Evolutionary conservation across 2,329 filamentous ascomycete genomes (phyloP).

Genomic region (Monosporascus ibericus): DNA sequence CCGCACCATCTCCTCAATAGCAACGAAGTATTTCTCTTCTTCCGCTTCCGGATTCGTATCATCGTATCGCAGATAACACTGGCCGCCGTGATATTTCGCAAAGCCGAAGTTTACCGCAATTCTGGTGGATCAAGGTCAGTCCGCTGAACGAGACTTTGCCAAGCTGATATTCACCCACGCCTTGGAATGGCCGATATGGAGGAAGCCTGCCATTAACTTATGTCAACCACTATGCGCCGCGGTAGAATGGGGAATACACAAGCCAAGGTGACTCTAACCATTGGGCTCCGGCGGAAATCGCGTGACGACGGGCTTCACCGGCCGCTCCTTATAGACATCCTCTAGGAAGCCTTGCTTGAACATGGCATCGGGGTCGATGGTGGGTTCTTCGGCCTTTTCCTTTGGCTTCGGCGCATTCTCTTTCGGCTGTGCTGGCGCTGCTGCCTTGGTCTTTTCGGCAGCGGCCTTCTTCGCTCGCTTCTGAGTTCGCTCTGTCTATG

Average conservation of each 20-base stretch:
- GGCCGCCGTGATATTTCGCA: conserved; percentile 73
- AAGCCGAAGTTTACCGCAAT: conserved; percentile 97
- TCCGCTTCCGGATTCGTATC: conserved; percentile 95
- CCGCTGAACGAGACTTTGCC: not conserved
- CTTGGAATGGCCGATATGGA: conserved; percentile 92
- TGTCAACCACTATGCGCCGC: not conserved
- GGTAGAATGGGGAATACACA: not conserved
- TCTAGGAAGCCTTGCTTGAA: conserved; percentile 75
- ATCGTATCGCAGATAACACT: conserved; percentile 75
- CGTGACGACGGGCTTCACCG: conserved; percentile 56
- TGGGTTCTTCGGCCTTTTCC: conserved; percentile 39
- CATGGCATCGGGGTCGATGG: conserved; percentile 58
- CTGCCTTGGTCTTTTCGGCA: conserved; percentile 44
- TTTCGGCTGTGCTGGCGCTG: conserved; percentile 22
- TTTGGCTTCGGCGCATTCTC: conserved; percentile 31
- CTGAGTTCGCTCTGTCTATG: conserved; percentile 37
- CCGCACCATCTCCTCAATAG: conserved; percentile 80
- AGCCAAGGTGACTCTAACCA: conserved; percentile 35
- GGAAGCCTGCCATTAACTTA: conserved; percentile 38
- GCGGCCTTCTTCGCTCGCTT: conserved; percentile 54
- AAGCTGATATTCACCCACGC: conserved; percentile 37
- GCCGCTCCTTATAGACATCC: conserved; percentile 64
- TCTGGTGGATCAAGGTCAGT: not conserved
- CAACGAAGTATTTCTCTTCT: conserved; percentile 80
- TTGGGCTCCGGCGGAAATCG: conserved; percentile 86